Conservation (phyloP, 2,329 filamentous ascomycete species). For the Claviceps capensis region DNA sequence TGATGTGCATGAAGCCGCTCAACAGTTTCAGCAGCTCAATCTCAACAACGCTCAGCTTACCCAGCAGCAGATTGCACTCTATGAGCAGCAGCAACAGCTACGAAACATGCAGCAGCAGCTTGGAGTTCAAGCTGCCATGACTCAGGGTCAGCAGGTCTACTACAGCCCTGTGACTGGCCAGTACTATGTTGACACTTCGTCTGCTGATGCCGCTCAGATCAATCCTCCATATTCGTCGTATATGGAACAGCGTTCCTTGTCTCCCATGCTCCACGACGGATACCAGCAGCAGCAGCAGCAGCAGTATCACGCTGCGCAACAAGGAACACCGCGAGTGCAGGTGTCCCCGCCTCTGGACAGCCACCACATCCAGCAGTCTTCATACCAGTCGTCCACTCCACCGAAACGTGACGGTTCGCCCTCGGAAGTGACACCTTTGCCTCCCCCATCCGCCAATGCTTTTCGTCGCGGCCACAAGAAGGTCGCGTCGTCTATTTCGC, state of each 20-base stretch:
- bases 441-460: constrained; percentile 77
- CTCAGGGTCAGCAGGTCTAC: constrained; percentile 62
- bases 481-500: constrained; percentile 51
- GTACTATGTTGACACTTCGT: constrained; percentile 61
- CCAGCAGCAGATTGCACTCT: constrained; percentile 35
- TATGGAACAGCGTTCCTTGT: constrained; percentile 31
- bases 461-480: constrained; percentile 95
- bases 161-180: constrained; percentile 81
- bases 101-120: constrained; percentile 27
- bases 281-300: constrained; percentile 23
- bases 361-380: constrained; percentile 30
- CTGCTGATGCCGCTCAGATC: constrained; percentile 28
- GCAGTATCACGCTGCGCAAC: constrained; percentile 27
- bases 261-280: constrained; percentile 16
- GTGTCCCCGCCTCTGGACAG: constrained; percentile 66
- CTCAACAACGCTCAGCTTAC: constrained; percentile 38
- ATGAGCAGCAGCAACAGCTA: constrained; percentile 29
- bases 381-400: constrained; percentile 49
- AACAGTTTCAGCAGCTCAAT: constrained; percentile 68
- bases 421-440: constrained; percentile 54
- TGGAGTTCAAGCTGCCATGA: constrained; percentile 22
- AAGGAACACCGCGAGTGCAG: constrained; percentile 58
- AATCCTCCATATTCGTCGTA: constrained; percentile 24
- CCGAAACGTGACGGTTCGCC: constrained; percentile 57
- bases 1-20: constrained; percentile 67